Base-by-base conservation (phyloP, 129 eudicot species). In the Glebionis coronaria region DNA sequence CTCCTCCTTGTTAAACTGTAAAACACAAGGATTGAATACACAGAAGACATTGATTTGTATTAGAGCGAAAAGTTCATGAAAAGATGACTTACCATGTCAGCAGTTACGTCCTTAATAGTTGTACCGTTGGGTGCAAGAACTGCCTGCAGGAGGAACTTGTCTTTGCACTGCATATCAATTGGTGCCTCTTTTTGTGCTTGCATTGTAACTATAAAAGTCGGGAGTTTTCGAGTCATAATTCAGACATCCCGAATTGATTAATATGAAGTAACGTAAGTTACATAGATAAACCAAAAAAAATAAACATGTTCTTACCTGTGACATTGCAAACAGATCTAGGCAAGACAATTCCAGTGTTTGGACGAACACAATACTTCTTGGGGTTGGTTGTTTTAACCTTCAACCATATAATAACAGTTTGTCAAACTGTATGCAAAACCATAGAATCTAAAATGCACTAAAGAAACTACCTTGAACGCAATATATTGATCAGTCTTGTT, bases 381-480 rank as follows among this genome's bases (percentile, higher is more conserved):
- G 98, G 98, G 74, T 86, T 88, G 47, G 98, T 93, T 21, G 98
- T 93, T 78, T 93, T 93, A 50, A 93, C 97, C 98, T 93, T 53
- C 61, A 73, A 65, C 44, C 57, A 1, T 12, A 64, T 13, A 56
- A 77, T 70, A 54, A 75, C 42, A 35, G 42, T 2, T 8, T 35
- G 42, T 35, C 42, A 35, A 57, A 59, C 31, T 29, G 50, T 46
- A 63, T 21, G 49, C 11, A 60, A 40, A 19, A 56, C 6, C 46
- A 18, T 42, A 53, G 49, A 62, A 15, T 38, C 11, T 13, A 72
- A 61, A 23, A 61, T 61, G 44, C 7, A 47, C 20, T 28, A 62
- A 56, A 52, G 51, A 35, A 49, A 29, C 42, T 69, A 93, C 98
- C 98, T 89, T 93, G 63, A 93, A 93, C 1, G 97, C 98, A 38